A percentile compares a stretch with the other conserved stretches of the same genome.
Conservation (phyloP, 768 basidiomycete genomes). For the Rhizopogon vinicolor region DNA sequence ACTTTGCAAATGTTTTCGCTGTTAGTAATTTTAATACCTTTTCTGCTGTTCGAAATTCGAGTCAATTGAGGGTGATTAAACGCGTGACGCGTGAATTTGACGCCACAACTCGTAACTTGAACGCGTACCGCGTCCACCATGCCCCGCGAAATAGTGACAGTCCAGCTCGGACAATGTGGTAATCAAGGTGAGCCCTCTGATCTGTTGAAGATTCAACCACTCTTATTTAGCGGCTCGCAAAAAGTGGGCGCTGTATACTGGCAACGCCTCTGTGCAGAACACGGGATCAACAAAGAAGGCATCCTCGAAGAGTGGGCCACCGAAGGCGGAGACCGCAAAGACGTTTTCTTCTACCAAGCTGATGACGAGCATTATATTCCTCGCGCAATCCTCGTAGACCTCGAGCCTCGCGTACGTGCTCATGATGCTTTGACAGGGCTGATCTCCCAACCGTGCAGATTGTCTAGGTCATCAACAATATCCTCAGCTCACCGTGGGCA, state of each 20-base stretch:
- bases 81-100: constrained; percentile 6
- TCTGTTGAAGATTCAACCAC: constrained; percentile 6
- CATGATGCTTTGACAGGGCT: neutral
- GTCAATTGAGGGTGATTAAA: neutral
- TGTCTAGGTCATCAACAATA: constrained; percentile 90
- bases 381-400: constrained; percentile 91
- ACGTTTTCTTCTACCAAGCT: constrained; percentile 99
- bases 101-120: constrained; percentile 6
- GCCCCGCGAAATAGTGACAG: constrained; percentile 82
- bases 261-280: constrained; percentile 97
- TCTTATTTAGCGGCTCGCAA: constrained; percentile 2
- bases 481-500: constrained; percentile 82
- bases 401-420: constrained; percentile 84
- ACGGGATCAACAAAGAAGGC: constrained; percentile 94
- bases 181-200: constrained; percentile 68
- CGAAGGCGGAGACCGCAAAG: constrained; percentile 93
- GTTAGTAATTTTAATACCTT: constrained; percentile 6
- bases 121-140: constrained; percentile 32
- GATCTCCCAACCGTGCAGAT: neutral
- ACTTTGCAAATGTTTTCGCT: constrained; percentile 4
- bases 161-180: constrained; percentile 88
- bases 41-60: constrained; percentile 4
- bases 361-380: constrained; percentile 99
- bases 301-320: constrained; percentile 97
- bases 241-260: constrained; percentile 96